Percentiles rank a stretch among this genome's conserved stretches.
These are phyloP conservation scores for Tylopilus rubrobrunneus DNA, from an alignment of 768 basidiomycete genomes.

Conservation along the genomic window DNA sequence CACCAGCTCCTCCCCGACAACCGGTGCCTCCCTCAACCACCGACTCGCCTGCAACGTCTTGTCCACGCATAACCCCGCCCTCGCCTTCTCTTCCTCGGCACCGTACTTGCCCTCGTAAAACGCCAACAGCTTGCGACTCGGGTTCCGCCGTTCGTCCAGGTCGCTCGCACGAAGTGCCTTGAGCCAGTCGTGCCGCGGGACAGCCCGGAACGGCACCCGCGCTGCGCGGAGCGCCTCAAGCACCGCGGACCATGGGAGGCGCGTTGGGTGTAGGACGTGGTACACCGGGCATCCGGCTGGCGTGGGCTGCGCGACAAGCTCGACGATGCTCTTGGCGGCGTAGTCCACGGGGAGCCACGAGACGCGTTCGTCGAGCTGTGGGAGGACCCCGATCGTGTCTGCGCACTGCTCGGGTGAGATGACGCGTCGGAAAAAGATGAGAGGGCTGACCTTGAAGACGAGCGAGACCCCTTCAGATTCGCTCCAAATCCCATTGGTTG, in stretches of 20 bases:
- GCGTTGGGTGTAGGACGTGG: slow-evolving; percentile 16
- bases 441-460: slow-evolving; percentile 25
- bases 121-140: slow-evolving; percentile 21
- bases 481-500: slow-evolving; percentile 48
- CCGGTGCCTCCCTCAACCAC: slow-evolving; percentile 16
- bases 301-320: slow-evolving; percentile 33
- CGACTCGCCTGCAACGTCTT: slow-evolving; percentile 11
- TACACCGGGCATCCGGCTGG: slow-evolving; percentile 18
- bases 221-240: slow-evolving; percentile 36
- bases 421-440: not conserved
- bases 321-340: slow-evolving; percentile 44
- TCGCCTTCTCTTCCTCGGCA: not conserved
- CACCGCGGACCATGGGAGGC: slow-evolving; percentile 35
- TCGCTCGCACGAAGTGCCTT: slow-evolving; percentile 22
- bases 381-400: slow-evolving; percentile 36
- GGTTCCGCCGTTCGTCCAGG: slow-evolving; percentile 20
- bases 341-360: slow-evolving; percentile 54
- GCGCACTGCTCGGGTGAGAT: slow-evolving; percentile 31
- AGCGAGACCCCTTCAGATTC: slow-evolving; percentile 41
- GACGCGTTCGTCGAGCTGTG: slow-evolving; percentile 28
- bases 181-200: slow-evolving; percentile 23
- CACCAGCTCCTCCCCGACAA: slow-evolving; percentile 29
- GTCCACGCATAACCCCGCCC: slow-evolving; percentile 10
- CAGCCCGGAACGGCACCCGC: slow-evolving; percentile 28
- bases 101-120: slow-evolving; percentile 28